phyloP scores from a whole-genome alignment of 2,329 filamentous ascomycete genomes.

The Xylaria sp. region DNA sequence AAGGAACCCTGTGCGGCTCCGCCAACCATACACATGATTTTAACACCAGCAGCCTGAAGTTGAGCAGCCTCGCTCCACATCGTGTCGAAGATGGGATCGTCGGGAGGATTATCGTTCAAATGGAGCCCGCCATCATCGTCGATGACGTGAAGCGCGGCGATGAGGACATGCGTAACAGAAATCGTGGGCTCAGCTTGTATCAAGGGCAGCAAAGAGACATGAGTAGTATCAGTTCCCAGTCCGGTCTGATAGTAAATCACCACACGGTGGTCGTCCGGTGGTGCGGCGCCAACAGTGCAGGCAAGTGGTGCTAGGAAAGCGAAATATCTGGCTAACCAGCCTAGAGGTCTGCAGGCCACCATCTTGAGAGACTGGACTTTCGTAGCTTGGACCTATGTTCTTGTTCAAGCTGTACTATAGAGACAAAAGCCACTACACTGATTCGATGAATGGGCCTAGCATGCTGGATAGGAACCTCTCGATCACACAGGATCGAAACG shows the following conservation, averaged over 20 bases:
- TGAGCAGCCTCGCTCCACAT: conserved; percentile 82
- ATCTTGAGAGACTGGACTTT: conserved; percentile 38
- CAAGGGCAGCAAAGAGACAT: conserved; percentile 65
- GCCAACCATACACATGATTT: conserved; percentile 72
- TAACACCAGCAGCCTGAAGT: conserved; percentile 78
- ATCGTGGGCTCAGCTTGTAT: conserved; percentile 58
- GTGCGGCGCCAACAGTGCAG: conserved; percentile 36
- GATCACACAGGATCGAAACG: conserved; percentile 5
- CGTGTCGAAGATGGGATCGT: conserved; percentile 72
- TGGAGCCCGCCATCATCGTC: conserved; percentile 72
- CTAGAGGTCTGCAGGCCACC: conserved; percentile 39
- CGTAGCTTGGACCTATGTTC: conserved; percentile 17
- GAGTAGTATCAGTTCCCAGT: conserved; percentile 54
- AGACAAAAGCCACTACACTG: conserved; percentile 7
- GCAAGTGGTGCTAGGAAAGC: conserved; percentile 42
- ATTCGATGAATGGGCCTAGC: conserved; percentile 17
- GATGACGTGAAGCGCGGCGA: conserved; percentile 89
- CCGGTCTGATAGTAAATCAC: conserved; percentile 59
- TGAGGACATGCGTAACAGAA: conserved; percentile 79
- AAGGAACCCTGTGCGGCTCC: conserved; percentile 67
- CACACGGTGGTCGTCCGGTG: conserved; percentile 53
- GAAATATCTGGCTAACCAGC: conserved; percentile 39
- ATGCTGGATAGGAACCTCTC: neutral
- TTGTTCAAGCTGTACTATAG: neutral
- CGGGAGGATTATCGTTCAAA: conserved; percentile 81